Percentiles rank a stretch among this genome's conserved stretches.
Evolutionary conservation across 2,329 filamentous ascomycete genomes (phyloP).

Genomic region (Curvularia sp.): DNA sequence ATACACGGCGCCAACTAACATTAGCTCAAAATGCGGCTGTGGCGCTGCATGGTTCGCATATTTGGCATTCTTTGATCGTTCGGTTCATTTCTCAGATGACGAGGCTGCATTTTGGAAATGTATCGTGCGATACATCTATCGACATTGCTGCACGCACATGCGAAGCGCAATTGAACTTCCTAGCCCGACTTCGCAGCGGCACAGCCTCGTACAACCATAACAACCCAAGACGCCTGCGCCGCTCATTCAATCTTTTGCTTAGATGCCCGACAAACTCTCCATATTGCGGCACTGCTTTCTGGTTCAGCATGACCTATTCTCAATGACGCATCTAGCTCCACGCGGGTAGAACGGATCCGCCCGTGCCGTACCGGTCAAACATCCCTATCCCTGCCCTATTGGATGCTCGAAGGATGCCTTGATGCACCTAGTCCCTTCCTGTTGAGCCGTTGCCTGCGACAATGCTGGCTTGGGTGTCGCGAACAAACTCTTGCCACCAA

Average conservation of each 20-base stretch:
- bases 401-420: conserved; percentile 11
- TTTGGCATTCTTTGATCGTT: not conserved
- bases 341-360: conserved; percentile 6
- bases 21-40: conserved; percentile 31
- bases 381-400: not conserved
- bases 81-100: not conserved
- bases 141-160: conserved; percentile 3
- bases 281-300: conserved; percentile 10
- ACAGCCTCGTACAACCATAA: not conserved
- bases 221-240: not conserved
- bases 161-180: conserved; percentile 8
- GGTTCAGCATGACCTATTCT: conserved; percentile 6
- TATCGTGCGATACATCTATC: conserved; percentile 12
- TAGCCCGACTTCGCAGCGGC: conserved; percentile 8
- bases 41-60: conserved; percentile 21
- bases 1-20: conserved; percentile 40
- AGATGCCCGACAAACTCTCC: not conserved
- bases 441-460: conserved; percentile 41
- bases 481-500: conserved; percentile 47
- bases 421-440: conserved; percentile 21
- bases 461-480: conserved; percentile 40
- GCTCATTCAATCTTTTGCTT: not conserved
- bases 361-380: conserved; percentile 2
- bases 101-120: conserved; percentile 11
- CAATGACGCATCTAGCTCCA: conserved; percentile 7